phyloP scores from a whole-genome alignment of 75 land plant species.

The Selaginella tamariscina region DNA sequence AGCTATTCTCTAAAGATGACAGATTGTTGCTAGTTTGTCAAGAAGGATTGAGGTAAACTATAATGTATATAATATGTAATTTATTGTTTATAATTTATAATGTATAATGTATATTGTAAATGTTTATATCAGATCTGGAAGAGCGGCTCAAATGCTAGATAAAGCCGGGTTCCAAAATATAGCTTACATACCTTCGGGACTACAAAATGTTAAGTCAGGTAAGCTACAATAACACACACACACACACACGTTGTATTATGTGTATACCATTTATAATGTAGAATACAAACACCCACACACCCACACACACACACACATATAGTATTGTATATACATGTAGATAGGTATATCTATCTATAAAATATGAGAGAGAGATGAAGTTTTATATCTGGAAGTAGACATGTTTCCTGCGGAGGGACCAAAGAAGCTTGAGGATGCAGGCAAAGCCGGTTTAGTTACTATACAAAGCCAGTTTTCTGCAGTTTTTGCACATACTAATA shows the following conservation, averaged over 20 bases:
- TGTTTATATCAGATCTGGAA: constrained; percentile 45
- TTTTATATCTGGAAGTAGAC: constrained; percentile 29
- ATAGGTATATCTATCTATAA: neutral
- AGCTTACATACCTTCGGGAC: constrained; percentile 66
- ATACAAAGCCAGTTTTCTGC: constrained; percentile 76
- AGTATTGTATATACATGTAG: neutral
- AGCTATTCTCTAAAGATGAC: constrained; percentile 49
- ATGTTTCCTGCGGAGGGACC: constrained; percentile 68
- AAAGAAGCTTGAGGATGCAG: constrained; percentile 67
- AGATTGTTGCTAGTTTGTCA: constrained; percentile 79
- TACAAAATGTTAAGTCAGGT: constrained; percentile 82
- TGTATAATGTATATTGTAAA: neutral
- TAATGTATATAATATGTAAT: neutral
- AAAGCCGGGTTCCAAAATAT: constrained; percentile 60
- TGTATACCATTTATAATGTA: neutral
- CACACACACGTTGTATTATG: too few relatives aligned
- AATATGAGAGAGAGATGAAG: neutral
- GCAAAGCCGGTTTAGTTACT: constrained; percentile 80
- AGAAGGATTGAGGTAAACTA: constrained; percentile 73
- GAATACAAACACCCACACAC: too few relatives aligned
- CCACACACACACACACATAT: neutral
- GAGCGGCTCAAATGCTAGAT: constrained; percentile 61
- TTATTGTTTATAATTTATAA: neutral
- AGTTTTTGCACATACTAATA: constrained; percentile 64
- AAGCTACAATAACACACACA: neutral